Evolutionary conservation across 352 stramenopile species (phyloP), one percentile per base, ranked within the genome.

Genomic region (Plasmopara muralis): DNA sequence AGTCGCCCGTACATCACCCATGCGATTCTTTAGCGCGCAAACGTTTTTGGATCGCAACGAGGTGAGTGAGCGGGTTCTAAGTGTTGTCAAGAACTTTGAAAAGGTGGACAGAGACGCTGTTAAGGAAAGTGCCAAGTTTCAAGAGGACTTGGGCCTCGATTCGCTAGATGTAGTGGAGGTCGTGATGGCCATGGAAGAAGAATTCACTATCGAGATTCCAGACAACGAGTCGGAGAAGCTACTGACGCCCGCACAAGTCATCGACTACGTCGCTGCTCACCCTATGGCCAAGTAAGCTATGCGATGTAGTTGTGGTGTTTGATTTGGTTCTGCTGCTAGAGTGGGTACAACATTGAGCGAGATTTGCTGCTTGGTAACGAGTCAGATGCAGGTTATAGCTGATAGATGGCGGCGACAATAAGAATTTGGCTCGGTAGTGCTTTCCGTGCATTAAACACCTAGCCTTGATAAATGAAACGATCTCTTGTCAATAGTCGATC

Each of bases 181-280:
- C 56, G 94, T 99, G 47, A 99, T 99, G 97, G 96, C 97, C 40
- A 98, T 99, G 73, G 97, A 99, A 77, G 97, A 99, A 71, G 97
- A 99, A 78, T 99, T 99, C 81, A 96, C 92, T 50, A 98, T 99
- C 72, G 97, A 99, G 77, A 99, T 99, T 78, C 97, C 97, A 44
- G 97, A 99, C 87, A 96, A 95, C 56, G 96, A 99, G 77, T 96
- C 97, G 44, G 97, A 99, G 74, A 99, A 98, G 79, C 98, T 99
- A 68, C 72, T 87, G 15, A 98, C 92, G 64, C 83, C 98, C 45
- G 78, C 74, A 25, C 95, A 99, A 72, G 97, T 98, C 54, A 93
- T 99, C 52, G 93, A 98, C 73, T 99, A 98, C 83, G 95, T 99
- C 71, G 80, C 94, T 55, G 87, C 89, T 46, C 97, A 99, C 85